phyloP scores from a whole-genome alignment of 1,284 basidiomycete genomes.

The Abortiporus biennis region DNA sequence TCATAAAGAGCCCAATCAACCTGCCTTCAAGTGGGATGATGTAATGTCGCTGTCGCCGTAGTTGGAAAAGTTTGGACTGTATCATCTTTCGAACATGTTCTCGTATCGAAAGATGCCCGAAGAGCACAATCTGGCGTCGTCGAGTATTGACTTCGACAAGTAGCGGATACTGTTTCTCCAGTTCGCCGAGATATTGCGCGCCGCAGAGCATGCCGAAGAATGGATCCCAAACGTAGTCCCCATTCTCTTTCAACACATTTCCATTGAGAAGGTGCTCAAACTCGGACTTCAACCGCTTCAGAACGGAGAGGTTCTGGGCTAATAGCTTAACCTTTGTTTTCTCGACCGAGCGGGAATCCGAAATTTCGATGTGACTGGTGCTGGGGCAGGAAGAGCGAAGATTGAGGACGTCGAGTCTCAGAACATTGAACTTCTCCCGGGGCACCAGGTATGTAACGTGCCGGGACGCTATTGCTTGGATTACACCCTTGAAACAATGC shows the following conservation, averaged over 20 bases:
- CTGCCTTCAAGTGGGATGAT: slow-evolving; percentile 39
- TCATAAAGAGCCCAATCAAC: slow-evolving; percentile 38
- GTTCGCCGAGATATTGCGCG: slow-evolving; percentile 31
- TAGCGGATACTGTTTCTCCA: slow-evolving; percentile 31
- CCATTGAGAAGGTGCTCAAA: slow-evolving; percentile 57
- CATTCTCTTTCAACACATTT: slow-evolving; percentile 44
- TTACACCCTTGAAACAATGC: slow-evolving; percentile 33
- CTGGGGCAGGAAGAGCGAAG: slow-evolving; percentile 11
- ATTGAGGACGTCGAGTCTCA: slow-evolving; percentile 17
- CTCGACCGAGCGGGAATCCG: too few relatives aligned
- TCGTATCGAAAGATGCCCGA: slow-evolving; percentile 39
- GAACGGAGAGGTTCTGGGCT: slow-evolving; percentile 36
- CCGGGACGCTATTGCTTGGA: slow-evolving; percentile 41
- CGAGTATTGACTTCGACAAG: slow-evolving; percentile 35
- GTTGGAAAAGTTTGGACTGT: slow-evolving; percentile 34
- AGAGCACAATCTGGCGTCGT: slow-evolving; percentile 42
- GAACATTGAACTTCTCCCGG: slow-evolving; percentile 25
- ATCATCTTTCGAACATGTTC: slow-evolving; percentile 35
- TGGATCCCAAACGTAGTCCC: slow-evolving; percentile 53
- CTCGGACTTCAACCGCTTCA: slow-evolving; percentile 48
- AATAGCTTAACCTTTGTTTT: slow-evolving; percentile 42
- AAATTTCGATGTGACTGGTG: slow-evolving; percentile 24
- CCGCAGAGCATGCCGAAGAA: slow-evolving; percentile 46
- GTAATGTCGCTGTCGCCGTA: slow-evolving; percentile 34
- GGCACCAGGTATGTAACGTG: slow-evolving; percentile 39